Evolutionary conservation across 495 filamentous ascomycete genomes (phyloP), one percentile per base, ranked within the genome.

Genomic region (Penicillium chermesinum): DNA sequence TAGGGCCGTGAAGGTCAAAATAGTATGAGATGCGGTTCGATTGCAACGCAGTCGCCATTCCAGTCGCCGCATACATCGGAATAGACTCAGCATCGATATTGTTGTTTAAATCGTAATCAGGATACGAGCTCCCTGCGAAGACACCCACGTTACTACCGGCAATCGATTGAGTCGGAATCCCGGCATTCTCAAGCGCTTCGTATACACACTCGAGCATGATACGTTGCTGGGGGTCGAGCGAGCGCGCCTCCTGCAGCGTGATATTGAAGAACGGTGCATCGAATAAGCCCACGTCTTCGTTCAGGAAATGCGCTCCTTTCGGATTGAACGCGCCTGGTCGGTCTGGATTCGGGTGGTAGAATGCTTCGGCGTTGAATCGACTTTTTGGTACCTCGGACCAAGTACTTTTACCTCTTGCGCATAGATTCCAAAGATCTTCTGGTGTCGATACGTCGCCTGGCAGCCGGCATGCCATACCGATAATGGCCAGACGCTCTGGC

Each of bases 381-480:
- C 52, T 40, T 14, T 51, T 51, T 1, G 59, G 57, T 7, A 57
- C 41, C 16, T 46, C 41, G 6, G 62, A 63, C 62, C 62, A 65
- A 6, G 59, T 50, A 44, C 59, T 63, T 39, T 55, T 55, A 1
- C 44, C 61, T 35, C 58, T 49, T 2, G 58, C 55, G 37, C 61
- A 66, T 4, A 83, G 57, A 14, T 81, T 71, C 78, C 79, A 83
- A 44, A 84, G 77, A 38, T 77, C 69, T 16, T 75, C 75, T 9
- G 76, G 68, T 13, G 64, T 79, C n/a, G 71, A 63, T 15, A 78
- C 78, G 42, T 75, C 61, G 13, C 71, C 72, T 7, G 74, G 72
- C 10, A 78, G 60, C 16, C 73, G 63, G 40, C 74, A 74, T 14
- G 75, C 56, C 59, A 75, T 68, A 7, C 74, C 75, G 14, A 80